Conservation (phyloP, 2,329 filamentous ascomycete species). For the Rasamsonia emersonii region DNA sequence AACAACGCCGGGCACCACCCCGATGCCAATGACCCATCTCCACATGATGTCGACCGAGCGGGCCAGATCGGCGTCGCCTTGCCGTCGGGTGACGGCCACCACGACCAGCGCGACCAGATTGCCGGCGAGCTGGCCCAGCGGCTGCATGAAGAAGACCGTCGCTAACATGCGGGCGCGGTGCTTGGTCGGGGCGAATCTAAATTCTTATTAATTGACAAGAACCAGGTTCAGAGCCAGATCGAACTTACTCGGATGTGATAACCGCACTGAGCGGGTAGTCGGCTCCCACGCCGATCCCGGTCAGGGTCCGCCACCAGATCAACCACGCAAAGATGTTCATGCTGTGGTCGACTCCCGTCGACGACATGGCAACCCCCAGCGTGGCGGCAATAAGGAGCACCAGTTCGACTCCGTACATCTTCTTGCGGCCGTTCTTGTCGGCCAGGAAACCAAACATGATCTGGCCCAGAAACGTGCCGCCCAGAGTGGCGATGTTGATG, state of each 20-base stretch:
- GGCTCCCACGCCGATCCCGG: constrained; percentile 53
- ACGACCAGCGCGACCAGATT: constrained; percentile 51
- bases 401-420: constrained; percentile 44
- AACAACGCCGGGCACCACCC: constrained; percentile 54
- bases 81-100: constrained; percentile 21
- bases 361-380: constrained; percentile 39
- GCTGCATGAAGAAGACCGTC: constrained; percentile 61
- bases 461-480: constrained; percentile 40
- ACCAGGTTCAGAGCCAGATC: not conserved
- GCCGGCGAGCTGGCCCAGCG: constrained; percentile 57
- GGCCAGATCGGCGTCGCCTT: constrained; percentile 18
- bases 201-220: not conserved
- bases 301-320: constrained; percentile 40
- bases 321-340: constrained; percentile 40
- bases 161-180: constrained; percentile 61
- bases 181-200: constrained; percentile 44
- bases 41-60: constrained; percentile 52
- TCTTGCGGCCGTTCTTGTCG: constrained; percentile 41
- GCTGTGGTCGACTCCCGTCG: constrained; percentile 32
- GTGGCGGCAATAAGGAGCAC: constrained; percentile 40
- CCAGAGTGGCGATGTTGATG: constrained; percentile 40
- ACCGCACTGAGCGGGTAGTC: constrained; percentile 61
- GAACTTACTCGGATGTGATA: constrained; percentile 56
- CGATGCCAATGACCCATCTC: constrained; percentile 59
- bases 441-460: constrained; percentile 40